These are phyloP conservation scores for Aspergillus quadricinctus DNA, from an alignment of 2,329 filamentous ascomycete species.

Conservation along the genomic window DNA sequence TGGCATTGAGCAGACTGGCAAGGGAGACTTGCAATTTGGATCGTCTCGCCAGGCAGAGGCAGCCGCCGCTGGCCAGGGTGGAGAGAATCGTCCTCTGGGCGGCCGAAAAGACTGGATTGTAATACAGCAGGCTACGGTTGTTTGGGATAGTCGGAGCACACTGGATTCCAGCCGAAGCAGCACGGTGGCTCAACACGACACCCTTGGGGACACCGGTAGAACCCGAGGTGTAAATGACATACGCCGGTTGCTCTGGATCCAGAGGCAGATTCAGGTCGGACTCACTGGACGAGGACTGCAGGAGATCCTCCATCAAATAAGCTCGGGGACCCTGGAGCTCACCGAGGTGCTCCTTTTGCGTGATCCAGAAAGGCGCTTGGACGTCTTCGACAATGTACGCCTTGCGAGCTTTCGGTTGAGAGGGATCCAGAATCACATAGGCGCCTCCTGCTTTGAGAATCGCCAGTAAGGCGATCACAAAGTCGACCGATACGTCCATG, in stretches of 20 bases:
- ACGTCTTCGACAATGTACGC: neutral
- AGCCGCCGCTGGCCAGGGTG: conserved; percentile 8
- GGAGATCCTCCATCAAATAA: neutral
- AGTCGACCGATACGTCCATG: conserved; percentile 1
- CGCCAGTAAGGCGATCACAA: conserved; percentile 3
- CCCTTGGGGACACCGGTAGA: conserved; percentile 7
- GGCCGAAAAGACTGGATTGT: conserved; percentile 13
- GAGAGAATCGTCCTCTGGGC: conserved; percentile 11
- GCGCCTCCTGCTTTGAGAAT: conserved; percentile 8
- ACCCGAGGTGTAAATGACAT: conserved; percentile 4
- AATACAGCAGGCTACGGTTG: conserved; percentile 9
- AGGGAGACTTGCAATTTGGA: conserved; percentile 1
- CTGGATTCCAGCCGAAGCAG: conserved; percentile 1
- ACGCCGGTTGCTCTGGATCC: neutral
- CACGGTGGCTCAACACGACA: conserved; percentile 1
- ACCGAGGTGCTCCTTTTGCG: neutral
- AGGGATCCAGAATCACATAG: conserved; percentile 7
- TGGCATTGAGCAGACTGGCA: conserved; percentile 2
- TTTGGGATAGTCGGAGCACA: conserved; percentile 1
- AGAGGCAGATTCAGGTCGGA: neutral
- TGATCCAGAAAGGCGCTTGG: neutral
- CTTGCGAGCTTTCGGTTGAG: conserved; percentile 3
- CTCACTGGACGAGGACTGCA: neutral
- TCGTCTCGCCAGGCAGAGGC: conserved; percentile 5
- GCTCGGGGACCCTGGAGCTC: neutral